phyloP scores from a whole-genome alignment of 805 yeast species.

The Kazachstania kunashirensis region DNA sequence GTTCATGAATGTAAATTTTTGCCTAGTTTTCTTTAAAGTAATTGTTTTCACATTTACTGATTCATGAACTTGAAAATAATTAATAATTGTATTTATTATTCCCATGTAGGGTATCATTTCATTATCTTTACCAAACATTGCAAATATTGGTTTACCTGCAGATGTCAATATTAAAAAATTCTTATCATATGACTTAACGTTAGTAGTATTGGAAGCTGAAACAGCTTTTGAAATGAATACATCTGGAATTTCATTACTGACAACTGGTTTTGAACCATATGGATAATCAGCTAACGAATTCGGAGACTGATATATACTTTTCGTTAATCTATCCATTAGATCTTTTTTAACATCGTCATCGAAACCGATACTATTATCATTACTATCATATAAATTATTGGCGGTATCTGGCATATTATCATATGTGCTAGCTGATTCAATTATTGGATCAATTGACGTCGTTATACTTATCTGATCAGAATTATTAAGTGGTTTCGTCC shows the following conservation, averaged over 20 bases:
- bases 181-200: constrained; percentile 31
- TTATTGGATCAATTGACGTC: background rate
- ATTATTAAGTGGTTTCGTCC: background rate
- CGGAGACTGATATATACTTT: constrained; percentile 16
- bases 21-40: constrained; percentile 15
- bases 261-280: constrained; percentile 11
- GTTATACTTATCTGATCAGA: background rate
- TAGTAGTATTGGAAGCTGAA: background rate
- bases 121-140: constrained; percentile 65
- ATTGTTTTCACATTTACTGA: constrained; percentile 38
- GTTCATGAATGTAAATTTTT: constrained; percentile 45
- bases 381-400: background rate
- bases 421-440: background rate
- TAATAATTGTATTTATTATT: constrained; percentile 66
- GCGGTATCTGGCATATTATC: background rate
- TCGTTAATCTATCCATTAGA: constrained; percentile 10
- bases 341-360: constrained; percentile 1
- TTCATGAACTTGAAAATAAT: constrained; percentile 46
- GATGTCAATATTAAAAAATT: constrained; percentile 71
- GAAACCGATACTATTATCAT: background rate
- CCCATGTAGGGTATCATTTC: constrained; percentile 62
- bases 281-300: constrained; percentile 6
- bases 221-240: constrained; percentile 10
- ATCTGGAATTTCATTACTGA: constrained; percentile 26
- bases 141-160: constrained; percentile 84